Evolutionary conservation across 352 stramenopile species (phyloP), one percentile per base, ranked within the genome.

Genomic region (Pythium chondricola): DNA sequence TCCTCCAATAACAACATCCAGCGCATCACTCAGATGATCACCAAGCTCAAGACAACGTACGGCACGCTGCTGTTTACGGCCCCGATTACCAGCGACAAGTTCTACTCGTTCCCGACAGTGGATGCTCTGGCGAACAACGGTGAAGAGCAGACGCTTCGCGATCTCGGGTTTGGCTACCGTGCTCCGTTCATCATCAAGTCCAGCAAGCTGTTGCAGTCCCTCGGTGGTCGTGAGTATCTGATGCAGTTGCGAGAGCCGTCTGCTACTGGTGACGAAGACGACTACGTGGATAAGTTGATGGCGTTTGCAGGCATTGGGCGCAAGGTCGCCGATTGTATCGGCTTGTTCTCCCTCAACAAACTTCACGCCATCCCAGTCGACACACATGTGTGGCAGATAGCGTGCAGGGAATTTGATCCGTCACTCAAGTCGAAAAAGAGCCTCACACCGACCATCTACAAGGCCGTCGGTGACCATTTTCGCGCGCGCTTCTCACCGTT

Each of bases 1-100:
- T 96, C 79, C 10, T 95, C 74, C 44, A 98, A 98, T 71, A 98
- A 98, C 69, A 98, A 98, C 62, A 98, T 98, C 59, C 63, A 78
- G 18, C 60, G 94, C 20, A 98, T 98, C 57, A 83, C 73, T 9
- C 75, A 89, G 30, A 97, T 98, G 74, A 58, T 98, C 14, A 62
- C 72, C 25, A 70, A 74, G 16, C 79, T 98, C 53, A 69, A 92
- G 49, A 42, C 63, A 36, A 66, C 61, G 11, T 98, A 92, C 69
- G 92, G 93, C 14, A 14, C 62, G 48, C 48, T 67, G 54, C 27
- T 63, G 81, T 52, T 58, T 22, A 13, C 46, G 77, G 29, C 59
- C 49, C 17, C 48, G 67, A 33, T 49, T 21, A 33, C 25, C 0
- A 35, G 58, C 29, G 33, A 48, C 0, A 40, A 54, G 25, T 69